These are phyloP conservation scores for Quercus rubra DNA, from an alignment of 306 rosid species.

Conservation along the genomic window DNA sequence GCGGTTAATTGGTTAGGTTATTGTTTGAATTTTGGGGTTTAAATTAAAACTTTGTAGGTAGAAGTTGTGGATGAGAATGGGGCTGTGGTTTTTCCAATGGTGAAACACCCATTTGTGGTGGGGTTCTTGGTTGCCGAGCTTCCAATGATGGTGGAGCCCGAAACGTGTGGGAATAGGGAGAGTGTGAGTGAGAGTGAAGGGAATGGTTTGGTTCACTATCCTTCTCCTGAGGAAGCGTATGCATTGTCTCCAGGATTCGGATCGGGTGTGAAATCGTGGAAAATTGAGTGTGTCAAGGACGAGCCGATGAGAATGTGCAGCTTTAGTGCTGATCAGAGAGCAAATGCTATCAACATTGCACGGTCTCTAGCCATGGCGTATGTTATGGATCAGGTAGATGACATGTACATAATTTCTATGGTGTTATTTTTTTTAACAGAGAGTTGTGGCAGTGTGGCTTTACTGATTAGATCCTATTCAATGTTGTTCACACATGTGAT, in stretches of 20 bases:
- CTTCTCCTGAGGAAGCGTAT: constrained; percentile 44
- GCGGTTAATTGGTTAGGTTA: background rate
- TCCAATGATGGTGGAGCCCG: constrained; percentile 50
- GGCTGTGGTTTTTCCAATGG: constrained; percentile 88
- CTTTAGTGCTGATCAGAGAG: constrained; percentile 63
- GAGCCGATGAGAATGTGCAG: constrained; percentile 36
- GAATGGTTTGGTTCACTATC: constrained; percentile 17
- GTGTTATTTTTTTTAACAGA: background rate
- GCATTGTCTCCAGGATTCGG: constrained; percentile 35
- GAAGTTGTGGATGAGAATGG: constrained; percentile 63
- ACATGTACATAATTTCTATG: background rate
- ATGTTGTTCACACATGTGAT: background rate
- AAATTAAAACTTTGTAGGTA: constrained; percentile 39
- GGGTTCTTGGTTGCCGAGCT: constrained; percentile 97
- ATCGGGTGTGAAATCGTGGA: constrained; percentile 45
- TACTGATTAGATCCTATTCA: background rate
- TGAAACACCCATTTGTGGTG: constrained; percentile 91
- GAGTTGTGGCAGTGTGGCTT: background rate
- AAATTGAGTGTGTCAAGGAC: constrained; percentile 35
- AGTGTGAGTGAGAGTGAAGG: constrained; percentile 29
- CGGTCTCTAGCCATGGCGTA: constrained; percentile 85
- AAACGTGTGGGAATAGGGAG: constrained; percentile 24
- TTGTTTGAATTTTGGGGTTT: constrained; percentile 7
- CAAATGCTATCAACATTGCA: constrained; percentile 72
- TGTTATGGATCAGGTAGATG: constrained; percentile 94